Evolutionary conservation across 176 grass and related monocot genomes (phyloP).

Genomic region (Raddia distichophylla): DNA sequence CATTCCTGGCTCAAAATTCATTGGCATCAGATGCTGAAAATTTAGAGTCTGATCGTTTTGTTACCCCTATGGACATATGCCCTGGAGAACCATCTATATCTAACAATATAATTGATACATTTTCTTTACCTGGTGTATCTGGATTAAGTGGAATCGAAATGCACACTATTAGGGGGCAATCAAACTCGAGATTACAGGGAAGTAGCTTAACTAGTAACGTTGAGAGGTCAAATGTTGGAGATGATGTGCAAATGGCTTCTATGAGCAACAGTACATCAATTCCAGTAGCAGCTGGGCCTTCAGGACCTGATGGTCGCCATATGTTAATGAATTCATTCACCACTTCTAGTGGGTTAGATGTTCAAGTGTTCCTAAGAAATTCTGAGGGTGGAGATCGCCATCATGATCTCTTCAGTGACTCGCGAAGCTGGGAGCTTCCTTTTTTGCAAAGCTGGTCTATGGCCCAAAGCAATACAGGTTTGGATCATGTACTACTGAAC

Average conservation of each 20-base stretch:
- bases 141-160: slow-evolving; percentile 35
- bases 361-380: slow-evolving; percentile 82
- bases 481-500: slow-evolving; percentile 49
- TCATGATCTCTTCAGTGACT: slow-evolving; percentile 58
- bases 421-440: slow-evolving; percentile 83
- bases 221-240: slow-evolving; percentile 43
- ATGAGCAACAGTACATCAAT: slow-evolving; percentile 36
- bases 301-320: slow-evolving; percentile 31
- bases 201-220: slow-evolving; percentile 36
- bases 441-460: slow-evolving; percentile 92
- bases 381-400: slow-evolving; percentile 67
- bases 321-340: slow-evolving; percentile 45
- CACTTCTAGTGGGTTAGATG: slow-evolving; percentile 56
- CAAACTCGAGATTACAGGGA: slow-evolving; percentile 36
- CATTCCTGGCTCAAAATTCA: slow-evolving; percentile 41
- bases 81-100: slow-evolving; percentile 60
- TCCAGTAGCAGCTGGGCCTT: slow-evolving; percentile 40
- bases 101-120: slow-evolving; percentile 33
- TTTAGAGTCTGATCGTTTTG: slow-evolving; percentile 44
- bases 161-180: slow-evolving; percentile 20
- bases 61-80: slow-evolving; percentile 82
- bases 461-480: slow-evolving; percentile 68
- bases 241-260: slow-evolving; percentile 40
- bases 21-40: slow-evolving; percentile 50
- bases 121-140: slow-evolving; percentile 19